These are phyloP conservation scores for Immersiporthe knoxdaviesiana DNA, from an alignment of 2,329 filamentous ascomycete genomes.

Conservation along the genomic window DNA sequence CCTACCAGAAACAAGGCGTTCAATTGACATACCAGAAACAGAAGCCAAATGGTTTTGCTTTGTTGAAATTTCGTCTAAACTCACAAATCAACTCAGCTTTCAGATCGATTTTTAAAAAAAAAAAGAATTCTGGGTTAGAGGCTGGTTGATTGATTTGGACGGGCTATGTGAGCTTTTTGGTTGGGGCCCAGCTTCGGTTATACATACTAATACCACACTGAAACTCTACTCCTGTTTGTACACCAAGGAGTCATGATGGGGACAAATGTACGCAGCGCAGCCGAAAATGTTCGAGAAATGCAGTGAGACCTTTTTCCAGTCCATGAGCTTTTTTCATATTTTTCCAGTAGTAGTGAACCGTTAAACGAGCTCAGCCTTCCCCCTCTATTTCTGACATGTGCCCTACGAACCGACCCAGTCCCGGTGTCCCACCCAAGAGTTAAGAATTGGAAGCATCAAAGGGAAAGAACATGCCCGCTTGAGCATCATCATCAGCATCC, in stretches of 20 bases:
- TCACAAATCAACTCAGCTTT: background rate
- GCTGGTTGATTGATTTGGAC: background rate
- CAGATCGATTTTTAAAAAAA: too few species aligned
- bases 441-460: constrained; percentile 20
- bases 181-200: background rate
- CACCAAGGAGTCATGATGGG: background rate
- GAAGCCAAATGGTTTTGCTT: background rate
- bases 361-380: constrained; percentile 13
- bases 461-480: constrained; percentile 17
- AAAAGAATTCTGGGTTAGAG: too few species aligned
- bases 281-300: constrained; percentile 5
- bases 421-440: constrained; percentile 22
- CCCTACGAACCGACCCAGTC: constrained; percentile 18
- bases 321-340: constrained; percentile 26
- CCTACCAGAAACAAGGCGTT: background rate
- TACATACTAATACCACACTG: too few species aligned
- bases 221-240: background rate
- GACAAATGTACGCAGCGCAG: background rate
- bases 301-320: constrained; percentile 19
- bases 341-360: constrained; percentile 21
- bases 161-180: background rate
- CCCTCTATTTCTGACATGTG: constrained; percentile 21
- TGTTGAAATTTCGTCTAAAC: background rate
- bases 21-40: background rate
- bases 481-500: background rate